Percentiles rank a stretch among this genome's conserved stretches.
Conservation (phyloP, 2,329 filamentous ascomycete genomes). For the Colletotrichum sp. region DNA sequence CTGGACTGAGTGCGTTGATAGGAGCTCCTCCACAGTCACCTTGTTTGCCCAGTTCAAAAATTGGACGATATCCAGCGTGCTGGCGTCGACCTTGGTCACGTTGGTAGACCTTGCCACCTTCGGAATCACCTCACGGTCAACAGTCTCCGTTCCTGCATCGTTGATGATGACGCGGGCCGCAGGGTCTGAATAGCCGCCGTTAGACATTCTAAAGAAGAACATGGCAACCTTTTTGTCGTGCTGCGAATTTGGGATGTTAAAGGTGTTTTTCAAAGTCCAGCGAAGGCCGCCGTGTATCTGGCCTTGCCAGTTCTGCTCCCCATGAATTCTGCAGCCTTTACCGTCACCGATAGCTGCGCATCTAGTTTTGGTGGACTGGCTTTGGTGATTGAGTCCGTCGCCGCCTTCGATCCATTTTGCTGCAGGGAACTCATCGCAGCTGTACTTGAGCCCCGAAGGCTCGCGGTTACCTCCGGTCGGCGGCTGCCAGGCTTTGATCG, state of each 20-base stretch:
- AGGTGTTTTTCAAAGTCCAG: background rate
- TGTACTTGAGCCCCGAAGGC: background rate
- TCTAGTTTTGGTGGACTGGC: background rate
- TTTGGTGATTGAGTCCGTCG: background rate
- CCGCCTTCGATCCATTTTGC: background rate
- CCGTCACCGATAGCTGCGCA: background rate
- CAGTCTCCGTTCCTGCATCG: background rate
- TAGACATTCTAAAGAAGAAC: background rate
- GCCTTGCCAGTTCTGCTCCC: background rate
- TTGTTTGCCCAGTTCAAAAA: conserved; percentile 1
- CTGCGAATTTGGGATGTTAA: background rate
- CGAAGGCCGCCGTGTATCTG: background rate
- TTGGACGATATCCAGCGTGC: background rate
- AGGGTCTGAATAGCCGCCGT: background rate
- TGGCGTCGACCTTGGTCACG: background rate
- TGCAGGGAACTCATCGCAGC: conserved; percentile 6
- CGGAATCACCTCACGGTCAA: background rate
- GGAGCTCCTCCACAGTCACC: background rate
- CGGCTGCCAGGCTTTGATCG: background rate
- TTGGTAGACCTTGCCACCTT: background rate
- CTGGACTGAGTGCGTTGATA: background rate
- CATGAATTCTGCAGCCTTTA: background rate
- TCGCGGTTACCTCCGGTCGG: background rate
- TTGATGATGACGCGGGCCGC: background rate
- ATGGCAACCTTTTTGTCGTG: background rate